phyloP scores from a whole-genome alignment of 2,329 filamentous ascomycete species.

The Alternaria arbusti region DNA sequence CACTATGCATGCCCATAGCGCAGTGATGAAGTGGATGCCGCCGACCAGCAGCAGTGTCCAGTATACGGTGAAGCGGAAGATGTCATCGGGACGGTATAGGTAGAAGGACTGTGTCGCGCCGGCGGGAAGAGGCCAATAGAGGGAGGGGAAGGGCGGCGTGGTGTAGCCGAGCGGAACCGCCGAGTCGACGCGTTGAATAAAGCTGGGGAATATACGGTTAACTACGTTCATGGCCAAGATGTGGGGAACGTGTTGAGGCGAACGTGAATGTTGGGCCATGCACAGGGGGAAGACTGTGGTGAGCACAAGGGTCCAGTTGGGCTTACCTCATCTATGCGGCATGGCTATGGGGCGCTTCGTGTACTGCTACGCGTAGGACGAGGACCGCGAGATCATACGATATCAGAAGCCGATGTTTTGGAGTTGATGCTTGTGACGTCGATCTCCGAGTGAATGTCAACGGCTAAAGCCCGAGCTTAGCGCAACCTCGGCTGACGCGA shows the following conservation, averaged over 20 bases:
- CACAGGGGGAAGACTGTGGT: background rate
- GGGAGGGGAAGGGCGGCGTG: slow-evolving; percentile 77
- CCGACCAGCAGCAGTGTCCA: slow-evolving; percentile 86
- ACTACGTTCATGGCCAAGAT: background rate
- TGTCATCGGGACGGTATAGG: slow-evolving; percentile 77
- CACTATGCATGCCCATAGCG: slow-evolving; percentile 73
- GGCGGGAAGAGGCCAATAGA: slow-evolving; percentile 75
- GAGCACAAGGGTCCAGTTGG: background rate
- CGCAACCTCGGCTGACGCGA: slow-evolving; percentile 38
- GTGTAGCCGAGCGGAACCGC: slow-evolving; percentile 65
- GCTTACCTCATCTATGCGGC: slow-evolving; percentile 42
- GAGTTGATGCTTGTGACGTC: slow-evolving; percentile 20
- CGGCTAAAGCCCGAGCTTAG: slow-evolving; percentile 22
- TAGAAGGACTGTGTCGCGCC: slow-evolving; percentile 63
- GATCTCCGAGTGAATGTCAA: slow-evolving; percentile 15
- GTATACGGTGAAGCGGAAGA: slow-evolving; percentile 85
- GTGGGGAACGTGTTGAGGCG: background rate
- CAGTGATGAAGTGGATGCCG: slow-evolving; percentile 75
- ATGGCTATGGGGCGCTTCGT: slow-evolving; percentile 15
- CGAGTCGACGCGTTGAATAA: slow-evolving; percentile 55
- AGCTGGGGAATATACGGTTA: slow-evolving; percentile 37
- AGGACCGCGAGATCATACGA: background rate
- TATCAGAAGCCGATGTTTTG: background rate
- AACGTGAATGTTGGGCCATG: background rate
- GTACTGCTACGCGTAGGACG: background rate